Conservation (phyloP, 768 basidiomycete species). For the Collybiopsis confluens region DNA sequence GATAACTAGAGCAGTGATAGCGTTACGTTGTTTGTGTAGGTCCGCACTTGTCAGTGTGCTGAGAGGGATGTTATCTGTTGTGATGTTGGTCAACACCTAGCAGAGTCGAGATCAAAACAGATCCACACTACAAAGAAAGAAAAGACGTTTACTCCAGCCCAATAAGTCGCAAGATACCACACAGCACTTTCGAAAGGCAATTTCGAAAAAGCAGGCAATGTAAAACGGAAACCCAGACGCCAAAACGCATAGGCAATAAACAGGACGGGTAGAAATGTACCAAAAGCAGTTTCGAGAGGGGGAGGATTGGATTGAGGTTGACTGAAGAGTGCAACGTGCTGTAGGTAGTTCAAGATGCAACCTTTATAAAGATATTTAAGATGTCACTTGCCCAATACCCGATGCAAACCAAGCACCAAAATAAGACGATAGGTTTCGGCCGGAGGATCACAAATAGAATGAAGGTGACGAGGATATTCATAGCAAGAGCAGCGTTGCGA, state of each 20-base stretch:
- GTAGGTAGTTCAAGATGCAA: no score
- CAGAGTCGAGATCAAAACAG: no score
- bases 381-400: constrained; percentile 56
- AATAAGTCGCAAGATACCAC: constrained; percentile 74
- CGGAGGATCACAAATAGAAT: constrained; percentile 70
- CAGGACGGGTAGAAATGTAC: constrained; percentile 70
- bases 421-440: constrained; percentile 62
- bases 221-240: constrained; percentile 71
- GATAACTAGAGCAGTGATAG: constrained; percentile 62
- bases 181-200: constrained; percentile 70
- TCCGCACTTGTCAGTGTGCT: constrained; percentile 70
- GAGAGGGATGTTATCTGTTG: constrained; percentile 70
- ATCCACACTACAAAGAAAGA: no score
- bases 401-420: constrained; percentile 77
- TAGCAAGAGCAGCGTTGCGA: constrained; percentile 62
- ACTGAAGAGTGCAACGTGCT: constrained; percentile 71
- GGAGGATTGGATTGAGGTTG: constrained; percentile 68
- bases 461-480: constrained; percentile 67
- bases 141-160: constrained; percentile 49
- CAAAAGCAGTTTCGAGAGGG: constrained; percentile 66
- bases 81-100: constrained; percentile 63
- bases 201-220: constrained; percentile 62
- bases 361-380: no score
- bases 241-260: constrained; percentile 81
- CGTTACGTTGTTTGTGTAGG: constrained; percentile 60